Base-by-base conservation (phyloP, 768 basidiomycete species). In the Lyophyllum decastes region DNA sequence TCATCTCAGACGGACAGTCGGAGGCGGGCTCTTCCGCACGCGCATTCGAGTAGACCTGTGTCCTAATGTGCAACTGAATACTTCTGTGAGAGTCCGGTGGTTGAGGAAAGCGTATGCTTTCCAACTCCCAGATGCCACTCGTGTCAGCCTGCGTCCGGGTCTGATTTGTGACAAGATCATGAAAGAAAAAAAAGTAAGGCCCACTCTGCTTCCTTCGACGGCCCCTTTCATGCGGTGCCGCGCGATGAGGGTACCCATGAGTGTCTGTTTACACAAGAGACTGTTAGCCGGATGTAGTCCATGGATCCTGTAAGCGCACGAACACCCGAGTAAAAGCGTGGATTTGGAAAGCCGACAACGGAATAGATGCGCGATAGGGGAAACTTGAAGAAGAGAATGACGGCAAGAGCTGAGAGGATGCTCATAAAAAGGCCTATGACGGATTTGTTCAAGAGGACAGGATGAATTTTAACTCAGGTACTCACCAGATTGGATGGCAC, bases 311-410 rank as follows among this genome's bases (percentile, higher is more conserved):
- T 17, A 25, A 38, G 21, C 10, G 22, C 30, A 22, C 60, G 49
- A 34, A 67, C 74, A 48, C 73, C 74, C 16, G 72, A 71, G 47
- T 76, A 76, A 47, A 76, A 71, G 26, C 74, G 72, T 30, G 74
- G 70, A 35, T 75, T 66, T 5, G 73, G 71, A 25, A 74, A 70
- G 16, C 68, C 69, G 30, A 76, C 72, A 68, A 77, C 71, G 21
- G 64, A 71, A 40, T 66, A 72, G 2, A 73, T 46, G 43, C 70
- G 67, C 5, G 68, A 66, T 4, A 30, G 26, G 3, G 71, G 73
- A 21, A 57, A 53, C 35, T 45, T 25, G 19, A 70, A 8, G 14
- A 38, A 38, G 14, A 38, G 14, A 7, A 38, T 14, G 35, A 16
- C 35, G 35, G 35, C 16, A 16, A 38, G 7, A 8, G 16, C 14